Evolutionary conservation across 495 filamentous ascomycete species (phyloP), one percentile per base, ranked within the genome.

Genomic region (Penicillium manginii): DNA sequence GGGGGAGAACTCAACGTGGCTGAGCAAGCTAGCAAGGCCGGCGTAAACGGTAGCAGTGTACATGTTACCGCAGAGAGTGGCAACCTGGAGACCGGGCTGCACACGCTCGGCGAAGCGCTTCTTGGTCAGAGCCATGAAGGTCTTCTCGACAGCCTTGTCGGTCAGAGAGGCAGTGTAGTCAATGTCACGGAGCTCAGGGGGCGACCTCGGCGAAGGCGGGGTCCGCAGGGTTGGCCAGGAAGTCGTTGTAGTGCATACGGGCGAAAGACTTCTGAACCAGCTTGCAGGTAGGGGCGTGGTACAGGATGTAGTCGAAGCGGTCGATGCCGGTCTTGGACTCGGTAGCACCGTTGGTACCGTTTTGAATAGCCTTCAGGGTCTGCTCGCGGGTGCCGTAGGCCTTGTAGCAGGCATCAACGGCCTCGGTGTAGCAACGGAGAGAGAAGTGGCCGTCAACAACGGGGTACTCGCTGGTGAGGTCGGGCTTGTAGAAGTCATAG

Each of bases 401-500:
- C 77, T 92, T 91, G 85, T 98, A 98, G 82, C 94, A 96, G 50
- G 86, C 86, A 70, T 98, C 96, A 17, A 98, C 90, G 39, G 96
- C 92, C 80, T 96, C 87, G 58, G 87, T 96, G 79, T 98, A 98
- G 86, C 96, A 98, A 71, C 82, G 86, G 72, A 97, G 83, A 45
- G 93, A 97, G 84, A 86, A 97, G 68, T 97, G 93, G 52, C 94
- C 94, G 70, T 98, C 94, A 33, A 98, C 94, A 65, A 93, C 86
- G 49, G 94, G 94, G 78, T 98, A 98, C 75, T 98, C 94, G 84
- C 91, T 96, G 58, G 92, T 96, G 51, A 98, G 81, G 73, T 98
- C 94, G 65, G 94, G 90, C 86, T 98, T 98, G 86, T 96, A 98
- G 80, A 98, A 98, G 74, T 98, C 94, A 78, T 98, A 98, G 65